Base-by-base conservation (phyloP, 1,284 basidiomycete genomes). In the Sporisorium scitamineum region DNA sequence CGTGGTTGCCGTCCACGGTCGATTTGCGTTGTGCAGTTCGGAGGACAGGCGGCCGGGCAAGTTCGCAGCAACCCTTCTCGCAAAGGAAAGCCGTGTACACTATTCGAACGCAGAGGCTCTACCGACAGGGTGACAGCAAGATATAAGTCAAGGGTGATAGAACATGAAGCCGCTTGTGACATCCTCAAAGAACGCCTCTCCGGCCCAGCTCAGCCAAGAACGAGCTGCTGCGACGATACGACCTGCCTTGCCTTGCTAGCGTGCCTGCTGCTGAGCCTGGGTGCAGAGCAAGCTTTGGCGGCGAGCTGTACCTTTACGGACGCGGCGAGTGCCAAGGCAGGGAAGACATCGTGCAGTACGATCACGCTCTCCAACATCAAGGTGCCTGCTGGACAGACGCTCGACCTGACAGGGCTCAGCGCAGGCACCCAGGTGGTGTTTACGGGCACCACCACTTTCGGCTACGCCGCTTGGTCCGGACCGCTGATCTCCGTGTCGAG, bases 301-400 rank as follows among this genome's bases (percentile, higher is more conserved):
- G 29, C 45, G 9, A 45, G 61, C 42, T 65, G 71, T 27, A 74
- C 66, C 2, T 74, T 74, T 32, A 62, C 66, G 13, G 52, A 52
- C 27, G 57, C 56, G 5, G 59, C 61, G 1, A 56, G 61, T 16
- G 67, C 41, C 24, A 44, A 34, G 14, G 44, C 54, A 18, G 62
- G 67, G 10, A 74, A 70, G 24, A 16, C 20, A 20, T 51, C 58
- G 5, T 75, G 68, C 54, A 63, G 55, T n/a, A 61, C 55, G 8
- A 75, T 75, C 60, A 62, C 56, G 16, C 51, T 75, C 7, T 56
- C 54, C 63, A 67, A 61, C 57, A 67, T 75, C 48, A 45, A 53
- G 13, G 72, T 75, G 13, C 72, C 67, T 9, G 67, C 72, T 10
- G 63, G 63, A 2, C 29, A 62, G 44, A 75, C 72, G 32, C 58